Evolutionary conservation across 768 basidiomycete species (phyloP), one percentile per base, ranked within the genome.

Genomic region (Boletales sp.): DNA sequence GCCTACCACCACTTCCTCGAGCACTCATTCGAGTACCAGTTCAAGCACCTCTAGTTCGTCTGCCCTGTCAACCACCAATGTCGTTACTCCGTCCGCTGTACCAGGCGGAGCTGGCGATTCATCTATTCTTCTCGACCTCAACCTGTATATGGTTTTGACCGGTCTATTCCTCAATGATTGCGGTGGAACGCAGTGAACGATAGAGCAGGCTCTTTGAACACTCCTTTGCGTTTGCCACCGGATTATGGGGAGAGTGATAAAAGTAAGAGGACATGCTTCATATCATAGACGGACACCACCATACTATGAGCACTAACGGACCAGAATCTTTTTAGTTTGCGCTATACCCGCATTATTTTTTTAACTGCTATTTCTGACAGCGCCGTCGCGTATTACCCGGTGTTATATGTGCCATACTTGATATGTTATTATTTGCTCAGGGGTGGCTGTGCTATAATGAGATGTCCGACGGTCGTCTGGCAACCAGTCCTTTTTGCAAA

Each of bases 311-410:
- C 37, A 46, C 51, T 54, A 47, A 65, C 48, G 62, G 65, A 62
- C 53, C 38, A 17, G 15, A 46, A 33, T 49, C 33, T 56, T 52
- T 53, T 42, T 50, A 51, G 53, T 55, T 40, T 43, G 53, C 54
- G 39, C 37, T 55, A 65, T 65, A 67, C 65, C 65, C 67, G 49
- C 46, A 44, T 46, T 50, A 62, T 62, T 49, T 45, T 57, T 52
- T 54, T 41, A 25, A 28, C 49, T 30, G 49, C 48, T 50, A 30
- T 48, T 50, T 41, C 30, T 52, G 49, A 39, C 40, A 32, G 41
- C 58, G 28, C 32, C 49, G 49, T 43, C 41, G 21, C 12, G 11
- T 39, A 12, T 39, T 50, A 52, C 50, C 41, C 32, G 51, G 49
- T 47, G 47, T 52, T 61, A 50, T 33, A 42, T 49, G 59, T 60